Conservation (phyloP, 495 filamentous ascomycete species). For the Glonium stellatum region DNA sequence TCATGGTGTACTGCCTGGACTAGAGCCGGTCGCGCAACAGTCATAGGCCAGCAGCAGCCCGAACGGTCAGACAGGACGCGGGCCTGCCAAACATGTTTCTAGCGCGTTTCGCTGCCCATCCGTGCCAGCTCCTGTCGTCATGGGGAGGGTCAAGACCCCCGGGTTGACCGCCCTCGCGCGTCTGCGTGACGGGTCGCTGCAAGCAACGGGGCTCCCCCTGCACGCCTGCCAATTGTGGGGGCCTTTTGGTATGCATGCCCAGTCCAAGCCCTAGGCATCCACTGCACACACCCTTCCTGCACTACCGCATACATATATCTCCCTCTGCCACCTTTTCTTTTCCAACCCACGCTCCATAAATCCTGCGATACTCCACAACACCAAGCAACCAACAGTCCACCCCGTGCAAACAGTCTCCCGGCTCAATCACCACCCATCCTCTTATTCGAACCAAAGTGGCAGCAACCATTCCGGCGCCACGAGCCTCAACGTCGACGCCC, state of each 20-base stretch:
- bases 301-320: neutral
- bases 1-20: neutral
- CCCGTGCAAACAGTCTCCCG: neutral
- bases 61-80: neutral
- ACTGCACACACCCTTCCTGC: neutral
- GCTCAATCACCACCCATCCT: neutral
- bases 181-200: neutral
- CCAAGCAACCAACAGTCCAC: neutral
- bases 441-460: neutral
- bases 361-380: neutral
- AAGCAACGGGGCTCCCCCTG: neutral
- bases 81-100: neutral
- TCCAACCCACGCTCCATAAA: neutral
- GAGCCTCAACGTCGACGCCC: neutral
- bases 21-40: neutral
- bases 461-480: neutral
- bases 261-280: neutral
- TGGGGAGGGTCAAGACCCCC: neutral
- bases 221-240: neutral
- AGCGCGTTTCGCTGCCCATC: neutral
- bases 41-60: neutral
- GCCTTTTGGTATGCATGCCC: neutral
- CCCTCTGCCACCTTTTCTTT: neutral
- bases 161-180: conserved; percentile 1
- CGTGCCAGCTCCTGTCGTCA: conserved; percentile 1